Conservation (phyloP, 768 basidiomycete species). For the Austroboletus festivus region DNA sequence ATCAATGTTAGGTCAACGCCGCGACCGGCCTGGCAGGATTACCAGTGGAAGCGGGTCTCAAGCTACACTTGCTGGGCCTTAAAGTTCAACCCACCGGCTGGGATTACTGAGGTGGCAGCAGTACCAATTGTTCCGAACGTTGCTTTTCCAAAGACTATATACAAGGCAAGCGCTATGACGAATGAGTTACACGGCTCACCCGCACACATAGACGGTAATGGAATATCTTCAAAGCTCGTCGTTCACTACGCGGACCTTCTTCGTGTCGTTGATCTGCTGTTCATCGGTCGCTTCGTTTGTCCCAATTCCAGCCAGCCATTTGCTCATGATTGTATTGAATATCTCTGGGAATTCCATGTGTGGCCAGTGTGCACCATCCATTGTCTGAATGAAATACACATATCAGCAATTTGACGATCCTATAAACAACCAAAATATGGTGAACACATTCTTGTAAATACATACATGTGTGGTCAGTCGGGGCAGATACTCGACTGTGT, state of each 20-base stretch:
- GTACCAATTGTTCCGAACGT: too few species aligned
- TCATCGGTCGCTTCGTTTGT: background rate
- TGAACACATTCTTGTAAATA: conserved; percentile 3
- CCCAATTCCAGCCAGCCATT: conserved; percentile 43
- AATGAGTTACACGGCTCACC: too few species aligned
- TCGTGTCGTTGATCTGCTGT: background rate
- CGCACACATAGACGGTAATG: too few species aligned
- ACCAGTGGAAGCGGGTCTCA: too few species aligned
- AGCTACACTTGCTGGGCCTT: too few species aligned
- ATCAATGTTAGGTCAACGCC: too few species aligned
- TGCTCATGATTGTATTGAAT: conserved; percentile 49
- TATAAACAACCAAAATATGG: too few species aligned
- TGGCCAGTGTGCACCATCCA: conserved; percentile 62
- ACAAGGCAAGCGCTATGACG: too few species aligned
- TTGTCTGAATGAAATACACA: conserved; percentile 33
- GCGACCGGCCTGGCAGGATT: too few species aligned
- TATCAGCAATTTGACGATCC: conserved; percentile 27
- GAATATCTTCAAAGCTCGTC: conserved; percentile 23
- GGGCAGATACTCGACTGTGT: conserved; percentile 33
- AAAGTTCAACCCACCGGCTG: too few species aligned
- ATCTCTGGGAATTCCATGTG: conserved; percentile 57
- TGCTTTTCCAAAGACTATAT: too few species aligned
- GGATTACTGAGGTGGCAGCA: too few species aligned
- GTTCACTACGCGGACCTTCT: background rate
- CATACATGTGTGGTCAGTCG: conserved; percentile 34